Evolutionary conservation across 2,329 filamentous ascomycete genomes (phyloP), one percentile per base, ranked within the genome.

Genomic region (Cercospora citrullina): DNA sequence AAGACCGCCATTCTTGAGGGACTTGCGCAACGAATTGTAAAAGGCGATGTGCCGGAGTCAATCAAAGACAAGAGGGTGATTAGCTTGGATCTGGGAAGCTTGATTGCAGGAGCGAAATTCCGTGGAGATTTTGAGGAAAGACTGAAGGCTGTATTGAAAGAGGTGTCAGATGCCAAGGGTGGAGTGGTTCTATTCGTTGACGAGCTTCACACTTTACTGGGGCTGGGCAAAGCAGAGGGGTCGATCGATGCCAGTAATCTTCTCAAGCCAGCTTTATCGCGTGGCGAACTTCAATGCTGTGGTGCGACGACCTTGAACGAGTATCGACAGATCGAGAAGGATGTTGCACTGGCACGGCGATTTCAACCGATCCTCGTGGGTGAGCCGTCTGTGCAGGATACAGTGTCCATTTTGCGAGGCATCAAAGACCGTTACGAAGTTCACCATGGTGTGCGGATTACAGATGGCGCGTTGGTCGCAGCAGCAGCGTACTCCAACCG

Each of bases 341-440:
- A 98, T 76, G 94, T 94, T 30, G 95, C 95, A 0, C 83, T 99
- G 21, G 95, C 95, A 8, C 86, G 95, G 73, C 87, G 95, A 68
- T 98, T 99, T 79, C 95, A 99, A 76, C 94, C 95, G 0, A 97
- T 99, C 66, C 81, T 93, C 39, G 93, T 99, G n/a, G 91, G 90
- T 68, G 95, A 99, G 75, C 95, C 95, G 0, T 90, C 88, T 0
- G 94, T 98, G 0, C 89, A 92, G 73, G 94, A 97, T 73, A 97
- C 95, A 0, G 94, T 99, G 69, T 97, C 93, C 61, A 98, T 99
- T 66, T 84, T 99, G 0, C 89, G 95, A 76, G 95, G 94, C 60
- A 97, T 99, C 83, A 98, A 98, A 77, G 94, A 98, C 76, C 92
- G 93, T 72, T 99, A 99, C 76, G 95, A 98, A 79, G 92, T 98